Base-by-base conservation (phyloP, 768 basidiomycete genomes). In the Mycena haematopus region DNA sequence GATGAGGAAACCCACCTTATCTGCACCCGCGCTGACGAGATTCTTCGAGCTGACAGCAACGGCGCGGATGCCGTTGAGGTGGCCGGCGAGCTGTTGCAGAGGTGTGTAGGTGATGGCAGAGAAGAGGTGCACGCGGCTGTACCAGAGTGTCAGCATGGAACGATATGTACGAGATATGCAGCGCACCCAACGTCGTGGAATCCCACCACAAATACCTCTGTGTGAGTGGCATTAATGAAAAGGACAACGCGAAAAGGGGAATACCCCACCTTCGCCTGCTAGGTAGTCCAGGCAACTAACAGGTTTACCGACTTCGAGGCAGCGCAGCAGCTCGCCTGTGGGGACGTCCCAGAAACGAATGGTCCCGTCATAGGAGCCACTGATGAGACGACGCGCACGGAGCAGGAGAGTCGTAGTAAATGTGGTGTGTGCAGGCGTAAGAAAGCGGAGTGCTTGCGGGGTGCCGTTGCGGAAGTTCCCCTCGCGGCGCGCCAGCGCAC, bases 331-430 rank as follows among this genome's bases (percentile, higher is more conserved):
- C 70, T 81, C 81, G 15, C 83, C 83, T 0, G 78, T 82, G 53
- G 83, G 80, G 13, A 96, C 82, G 72, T 95, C 91, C 95, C 94
- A 96, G 75, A 96, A 92, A 14, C 94, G 82, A 63, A 96, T 95
- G 1, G 91, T 93, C 74, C 95, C 94, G 58, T 96, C 94, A 70
- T 95, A 95, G 27, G 90, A 92, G 17, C 95, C 95, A 66, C 91
- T 93, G 66, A 96, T 93, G 44, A 96, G 79, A 10, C 90, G 80
- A 69, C 93, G 90, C 19, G 91, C 92, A 74, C 88, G 80, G 31
- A 95, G 72, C 10, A 91, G 78, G 10, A 96, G 78, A 0, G 91
- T 92, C 1, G 94, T 96, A 65, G 92, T 93, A 73, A 94, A 95
- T 70, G 89, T 91, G 14, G 90, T 92, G 69, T 96, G 95, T 0